Evolutionary conservation across 2,329 filamentous ascomycete genomes (phyloP).

Genomic region (Penicillium hesseltinei): DNA sequence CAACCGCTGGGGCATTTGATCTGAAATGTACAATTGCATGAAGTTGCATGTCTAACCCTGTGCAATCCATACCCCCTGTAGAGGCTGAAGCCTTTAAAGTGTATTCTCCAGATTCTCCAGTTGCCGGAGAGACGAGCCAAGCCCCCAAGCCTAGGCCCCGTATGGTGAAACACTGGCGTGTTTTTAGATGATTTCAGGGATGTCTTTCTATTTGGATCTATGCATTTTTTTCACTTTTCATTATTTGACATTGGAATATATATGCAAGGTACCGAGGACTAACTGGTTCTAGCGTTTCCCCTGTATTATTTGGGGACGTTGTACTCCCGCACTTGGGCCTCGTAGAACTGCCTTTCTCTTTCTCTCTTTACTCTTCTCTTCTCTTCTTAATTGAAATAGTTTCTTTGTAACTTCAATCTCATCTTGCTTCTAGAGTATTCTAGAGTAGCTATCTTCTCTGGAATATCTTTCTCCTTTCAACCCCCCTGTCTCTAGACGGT

Average conservation of each 20-base stretch:
- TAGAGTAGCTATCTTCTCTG: background rate
- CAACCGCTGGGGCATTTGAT: background rate
- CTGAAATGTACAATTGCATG: slow-evolving; percentile 4
- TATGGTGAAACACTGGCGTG: slow-evolving; percentile 28
- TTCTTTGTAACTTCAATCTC: background rate
- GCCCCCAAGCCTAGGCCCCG: slow-evolving; percentile 4
- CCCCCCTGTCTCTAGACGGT: slow-evolving; percentile 1
- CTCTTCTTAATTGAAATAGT: background rate
- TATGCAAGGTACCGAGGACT: slow-evolving; percentile 13
- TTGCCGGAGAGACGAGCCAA: slow-evolving; percentile 25
- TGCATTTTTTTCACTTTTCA: background rate
- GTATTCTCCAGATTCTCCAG: slow-evolving; percentile 6
- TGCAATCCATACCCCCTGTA: slow-evolving; percentile 1
- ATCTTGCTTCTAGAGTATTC: background rate
- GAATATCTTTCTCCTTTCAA: background rate
- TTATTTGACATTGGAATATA: background rate
- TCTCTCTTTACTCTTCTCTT: slow-evolving; percentile 9
- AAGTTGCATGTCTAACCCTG: background rate
- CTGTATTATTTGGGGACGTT: background rate
- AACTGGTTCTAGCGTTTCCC: background rate
- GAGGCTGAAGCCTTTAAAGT: background rate
- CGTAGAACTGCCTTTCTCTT: slow-evolving; percentile 4
- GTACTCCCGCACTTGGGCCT: background rate
- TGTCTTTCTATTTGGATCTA: slow-evolving; percentile 10
- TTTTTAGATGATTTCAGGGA: slow-evolving; percentile 8